Percentiles rank a stretch among this genome's conserved stretches.
Conservation (phyloP, 2,329 filamentous ascomycete species). For the Rhynchosporium secalis region DNA sequence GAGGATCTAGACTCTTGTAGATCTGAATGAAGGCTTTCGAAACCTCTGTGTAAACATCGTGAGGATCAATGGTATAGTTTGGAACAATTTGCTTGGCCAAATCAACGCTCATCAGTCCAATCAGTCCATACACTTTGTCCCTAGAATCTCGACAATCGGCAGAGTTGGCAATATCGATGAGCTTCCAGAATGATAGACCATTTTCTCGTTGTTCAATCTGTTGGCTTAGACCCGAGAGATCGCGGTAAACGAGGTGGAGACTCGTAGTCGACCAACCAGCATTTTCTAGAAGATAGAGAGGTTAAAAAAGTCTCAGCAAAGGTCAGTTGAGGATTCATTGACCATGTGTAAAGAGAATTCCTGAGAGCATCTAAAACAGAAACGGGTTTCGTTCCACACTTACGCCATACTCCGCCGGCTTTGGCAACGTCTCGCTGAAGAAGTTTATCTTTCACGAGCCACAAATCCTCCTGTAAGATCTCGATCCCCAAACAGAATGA, state of each 20-base stretch:
- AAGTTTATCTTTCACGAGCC: constrained; percentile 20
- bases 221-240: constrained; percentile 19
- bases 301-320: no score
- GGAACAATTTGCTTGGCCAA: constrained; percentile 19
- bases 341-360: no score
- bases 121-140: constrained; percentile 29
- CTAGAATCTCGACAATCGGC: constrained; percentile 17
- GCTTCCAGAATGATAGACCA: constrained; percentile 4
- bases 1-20: constrained; percentile 15
- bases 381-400: no score
- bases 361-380: no score
- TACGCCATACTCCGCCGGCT: neutral
- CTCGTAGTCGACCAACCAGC: constrained; percentile 16
- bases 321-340: no score
- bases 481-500: constrained; percentile 21
- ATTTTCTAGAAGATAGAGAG: no score
- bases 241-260: constrained; percentile 21
- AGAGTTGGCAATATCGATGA: constrained; percentile 21
- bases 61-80: constrained; percentile 16
- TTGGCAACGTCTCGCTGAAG: constrained; percentile 14
- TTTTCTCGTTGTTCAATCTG: neutral
- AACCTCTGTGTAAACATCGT: constrained; percentile 15
- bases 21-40: constrained; percentile 19
- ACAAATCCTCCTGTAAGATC: constrained; percentile 19
- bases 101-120: constrained; percentile 22